Evolutionary conservation across 805 yeast genomes (phyloP).

Genomic region (Saccharomycopsis sp.): DNA sequence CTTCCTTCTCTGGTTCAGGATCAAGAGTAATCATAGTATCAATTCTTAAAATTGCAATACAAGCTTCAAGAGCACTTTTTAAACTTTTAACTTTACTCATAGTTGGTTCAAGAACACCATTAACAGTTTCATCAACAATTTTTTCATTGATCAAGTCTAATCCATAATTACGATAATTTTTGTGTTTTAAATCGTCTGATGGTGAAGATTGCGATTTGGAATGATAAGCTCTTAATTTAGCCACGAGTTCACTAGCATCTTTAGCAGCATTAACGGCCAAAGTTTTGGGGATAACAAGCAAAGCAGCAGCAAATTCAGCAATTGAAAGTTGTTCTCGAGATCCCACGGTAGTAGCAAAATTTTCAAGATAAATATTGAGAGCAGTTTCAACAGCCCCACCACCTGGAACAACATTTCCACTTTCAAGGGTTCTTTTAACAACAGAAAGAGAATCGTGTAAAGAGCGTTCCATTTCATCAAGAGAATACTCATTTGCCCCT

Average conservation of each 20-base stretch:
- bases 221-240: slow-evolving; percentile 92
- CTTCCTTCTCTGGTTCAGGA: slow-evolving; percentile 89
- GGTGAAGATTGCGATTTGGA: slow-evolving; percentile 87
- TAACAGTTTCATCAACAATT: slow-evolving; percentile 70
- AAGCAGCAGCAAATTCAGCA: slow-evolving; percentile 90
- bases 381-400: slow-evolving; percentile 99
- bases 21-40: slow-evolving; percentile 97
- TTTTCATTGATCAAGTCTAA: slow-evolving; percentile 86
- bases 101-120: slow-evolving; percentile 94
- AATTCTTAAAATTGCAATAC: slow-evolving; percentile 92
- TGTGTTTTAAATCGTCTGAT: slow-evolving; percentile 74
- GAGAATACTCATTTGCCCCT: slow-evolving; percentile 90
- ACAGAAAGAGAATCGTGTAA: slow-evolving; percentile 90
- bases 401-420: slow-evolving; percentile 94
- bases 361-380: slow-evolving; percentile 85
- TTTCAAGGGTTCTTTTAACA: slow-evolving; percentile 90
- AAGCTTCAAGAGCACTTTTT: slow-evolving; percentile 95
- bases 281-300: slow-evolving; percentile 90
- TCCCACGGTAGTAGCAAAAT: slow-evolving; percentile 95
- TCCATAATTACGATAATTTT: slow-evolving; percentile 83
- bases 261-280: slow-evolving; percentile 96
- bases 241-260: slow-evolving; percentile 89
- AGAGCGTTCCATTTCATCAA: slow-evolving; percentile 98
- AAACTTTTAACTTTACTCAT: slow-evolving; percentile 85
- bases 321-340: slow-evolving; percentile 96